Conservation (phyloP, 768 basidiomycete genomes). For the Mycena polygramma region DNA sequence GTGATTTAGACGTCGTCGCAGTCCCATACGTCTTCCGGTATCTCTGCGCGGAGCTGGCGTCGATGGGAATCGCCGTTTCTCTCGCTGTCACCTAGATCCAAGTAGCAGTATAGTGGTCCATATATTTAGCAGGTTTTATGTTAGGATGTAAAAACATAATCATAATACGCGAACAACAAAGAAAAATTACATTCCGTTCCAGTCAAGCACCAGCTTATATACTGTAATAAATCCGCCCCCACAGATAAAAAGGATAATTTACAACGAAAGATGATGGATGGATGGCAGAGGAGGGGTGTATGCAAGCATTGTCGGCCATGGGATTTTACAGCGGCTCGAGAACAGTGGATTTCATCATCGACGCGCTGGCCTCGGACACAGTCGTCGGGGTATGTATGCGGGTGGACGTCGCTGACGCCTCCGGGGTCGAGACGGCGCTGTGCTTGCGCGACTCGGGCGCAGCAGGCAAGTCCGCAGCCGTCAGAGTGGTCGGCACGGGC, state of each 20-base stretch:
- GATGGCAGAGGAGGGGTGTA: not conserved
- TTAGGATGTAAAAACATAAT: slow-evolving; percentile 5
- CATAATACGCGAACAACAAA: slow-evolving; percentile 12
- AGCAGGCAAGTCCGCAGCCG: slow-evolving; percentile 12
- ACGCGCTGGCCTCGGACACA: slow-evolving; percentile 23
- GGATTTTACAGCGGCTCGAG: no score
- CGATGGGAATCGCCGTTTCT: slow-evolving; percentile 96
- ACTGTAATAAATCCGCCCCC: slow-evolving; percentile 20
- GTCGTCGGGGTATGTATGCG: slow-evolving; percentile 26
- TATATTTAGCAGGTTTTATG: slow-evolving; percentile 20
- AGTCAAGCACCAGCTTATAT: slow-evolving; percentile 27
- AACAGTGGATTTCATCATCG: not conserved
- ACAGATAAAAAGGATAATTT: slow-evolving; percentile 35
- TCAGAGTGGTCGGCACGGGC: slow-evolving; percentile 8
- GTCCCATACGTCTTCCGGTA: slow-evolving; percentile 96
- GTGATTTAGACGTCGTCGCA: slow-evolving; percentile 94
- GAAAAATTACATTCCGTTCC: slow-evolving; percentile 26
- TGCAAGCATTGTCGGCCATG: not conserved
- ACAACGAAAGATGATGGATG: slow-evolving; percentile 4
- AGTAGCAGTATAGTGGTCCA: slow-evolving; percentile 5
- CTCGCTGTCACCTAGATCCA: slow-evolving; percentile 73
- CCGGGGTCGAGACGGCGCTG: slow-evolving; percentile 3
- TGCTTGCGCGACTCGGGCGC: slow-evolving; percentile 18
- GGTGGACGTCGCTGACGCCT: slow-evolving; percentile 4
- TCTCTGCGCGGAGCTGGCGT: slow-evolving; percentile 95